A percentile compares a stretch with the other conserved stretches of the same genome.
phyloP scores from a whole-genome alignment of 1,284 basidiomycete species.

The Amylostereum chailletii region DNA sequence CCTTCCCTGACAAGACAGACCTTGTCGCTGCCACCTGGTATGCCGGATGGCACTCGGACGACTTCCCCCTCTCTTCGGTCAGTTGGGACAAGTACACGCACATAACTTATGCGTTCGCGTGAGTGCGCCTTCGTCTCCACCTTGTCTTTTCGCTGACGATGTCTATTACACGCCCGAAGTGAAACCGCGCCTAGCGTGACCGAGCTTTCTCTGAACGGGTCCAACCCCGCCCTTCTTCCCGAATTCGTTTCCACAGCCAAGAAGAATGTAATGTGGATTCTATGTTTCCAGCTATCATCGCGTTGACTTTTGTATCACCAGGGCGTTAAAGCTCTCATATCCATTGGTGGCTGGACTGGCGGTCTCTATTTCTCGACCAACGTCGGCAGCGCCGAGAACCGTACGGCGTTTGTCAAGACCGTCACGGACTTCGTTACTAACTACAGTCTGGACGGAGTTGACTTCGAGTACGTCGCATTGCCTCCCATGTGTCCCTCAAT shows the following conservation, averaged over 20 bases:
- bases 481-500: not conserved
- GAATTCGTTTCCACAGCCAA: slow-evolving; percentile 43
- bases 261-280: slow-evolving; percentile 28
- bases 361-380: slow-evolving; percentile 58
- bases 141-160: not conserved
- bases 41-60: slow-evolving; percentile 33
- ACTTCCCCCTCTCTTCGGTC: slow-evolving; percentile 31
- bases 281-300: not conserved
- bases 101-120: slow-evolving; percentile 35
- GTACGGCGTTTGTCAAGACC: slow-evolving; percentile 56
- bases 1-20: not conserved
- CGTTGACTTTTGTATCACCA: slow-evolving; percentile 15
- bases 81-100: slow-evolving; percentile 45
- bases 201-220: slow-evolving; percentile 28
- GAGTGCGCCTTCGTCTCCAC: slow-evolving; percentile 1
- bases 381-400: slow-evolving; percentile 44
- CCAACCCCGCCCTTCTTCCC: slow-evolving; percentile 31
- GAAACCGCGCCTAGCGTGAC: slow-evolving; percentile 31
- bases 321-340: slow-evolving; percentile 54
- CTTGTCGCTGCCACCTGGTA: slow-evolving; percentile 33
- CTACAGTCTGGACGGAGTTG: slow-evolving; percentile 66
- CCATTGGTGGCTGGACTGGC: slow-evolving; percentile 79
- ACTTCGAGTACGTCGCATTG: slow-evolving; percentile 45
- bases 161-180: slow-evolving; percentile 1
- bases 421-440: slow-evolving; percentile 42